These are phyloP conservation scores for Mycocentrospora acerina DNA, from an alignment of 2,329 filamentous ascomycete genomes.

Conservation along the genomic window DNA sequence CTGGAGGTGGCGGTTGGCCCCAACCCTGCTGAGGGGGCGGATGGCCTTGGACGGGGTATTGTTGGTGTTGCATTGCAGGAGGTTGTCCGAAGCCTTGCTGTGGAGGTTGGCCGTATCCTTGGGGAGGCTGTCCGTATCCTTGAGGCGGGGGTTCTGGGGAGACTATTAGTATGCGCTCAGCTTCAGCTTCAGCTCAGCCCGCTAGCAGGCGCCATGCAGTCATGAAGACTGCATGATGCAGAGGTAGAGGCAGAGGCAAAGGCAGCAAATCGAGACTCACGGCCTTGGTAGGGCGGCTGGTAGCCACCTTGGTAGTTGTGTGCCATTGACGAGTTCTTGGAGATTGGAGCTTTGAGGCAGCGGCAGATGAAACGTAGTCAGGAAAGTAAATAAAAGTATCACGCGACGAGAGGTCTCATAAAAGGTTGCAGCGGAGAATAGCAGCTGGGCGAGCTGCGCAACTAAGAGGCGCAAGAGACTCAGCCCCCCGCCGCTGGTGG, in stretches of 20 bases:
- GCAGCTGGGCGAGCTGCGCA: too few relatives aligned
- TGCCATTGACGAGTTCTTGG: conserved; percentile 22
- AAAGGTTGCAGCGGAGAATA: too few relatives aligned
- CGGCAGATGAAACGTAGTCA: too few relatives aligned
- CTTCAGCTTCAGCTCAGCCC: conserved; percentile 12
- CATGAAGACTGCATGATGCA: conserved; percentile 10
- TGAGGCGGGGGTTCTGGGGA: conserved; percentile 27
- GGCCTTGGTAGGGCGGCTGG: conserved; percentile 30
- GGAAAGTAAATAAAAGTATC: too few relatives aligned
- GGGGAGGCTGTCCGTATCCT: conserved; percentile 21
- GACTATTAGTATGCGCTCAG: conserved; percentile 24
- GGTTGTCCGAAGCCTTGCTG: conserved; percentile 33
- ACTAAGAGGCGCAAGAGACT: too few relatives aligned
- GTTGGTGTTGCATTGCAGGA: conserved; percentile 35
- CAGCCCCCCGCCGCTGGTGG: too few relatives aligned
- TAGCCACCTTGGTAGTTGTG: conserved; percentile 35
- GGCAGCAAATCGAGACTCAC: conserved; percentile 25
- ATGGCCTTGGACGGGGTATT: conserved; percentile 22
- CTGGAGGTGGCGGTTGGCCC: conserved; percentile 20
- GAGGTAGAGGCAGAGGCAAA: conserved; percentile 7
- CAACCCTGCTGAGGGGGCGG: conserved; percentile 38
- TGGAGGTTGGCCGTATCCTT: conserved; percentile 20
- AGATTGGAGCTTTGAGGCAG: too few relatives aligned
- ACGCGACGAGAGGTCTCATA: too few relatives aligned
- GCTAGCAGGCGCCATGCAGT: conserved; percentile 10